Evolutionary conservation across 2,329 filamentous ascomycete species (phyloP), one percentile per base, ranked within the genome.

Genomic region (Neonectria punicea): DNA sequence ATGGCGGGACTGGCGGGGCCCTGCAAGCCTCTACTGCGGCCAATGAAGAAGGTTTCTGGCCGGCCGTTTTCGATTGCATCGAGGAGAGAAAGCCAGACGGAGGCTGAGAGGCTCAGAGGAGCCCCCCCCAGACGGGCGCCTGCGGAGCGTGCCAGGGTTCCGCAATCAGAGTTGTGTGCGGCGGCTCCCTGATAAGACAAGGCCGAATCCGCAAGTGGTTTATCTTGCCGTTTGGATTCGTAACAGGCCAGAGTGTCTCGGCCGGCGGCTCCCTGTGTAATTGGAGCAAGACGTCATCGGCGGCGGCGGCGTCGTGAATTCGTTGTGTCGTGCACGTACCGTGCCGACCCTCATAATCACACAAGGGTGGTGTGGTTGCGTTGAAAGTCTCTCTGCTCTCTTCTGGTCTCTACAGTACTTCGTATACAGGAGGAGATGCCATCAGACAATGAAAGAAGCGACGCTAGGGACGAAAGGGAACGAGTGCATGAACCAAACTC

Each of bases 101-200:
- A n/a, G n/a, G 34, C 36, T n/a, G 14, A 14, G 36, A n/a, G 14
- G 25, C 25, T 25, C 22, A 25, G 22, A 25, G 22, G 22, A 25
- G 22, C 22, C 22, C 36, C 22, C 36, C 34, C 34, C 34, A 39
- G 34, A 16, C 34, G 51, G 51, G 59, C 64, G 59, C 57, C 66
- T 68, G 57, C 62, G 54, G 25, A 25, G 25, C 25, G 25, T 25
- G 25, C 25, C 5, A 25, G 25, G 25, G 25, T 25, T 25, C 32
- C 32, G 32, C 55, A 55, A 46, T 55, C 62, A 60, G 62, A 58
- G 61, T 67, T 59, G 65, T 62, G 25, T 10, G 62, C 55, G 61
- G 61, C 54, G 61, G 61, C 63, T 59, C 60, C 57, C 59, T 68
- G 70, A 72, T 71, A 72, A 71, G 70, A 41, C 49, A 32, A n/a